Conservation (phyloP, 371 early-diverging fungal genomes). For the Circinella umbellata region DNA sequence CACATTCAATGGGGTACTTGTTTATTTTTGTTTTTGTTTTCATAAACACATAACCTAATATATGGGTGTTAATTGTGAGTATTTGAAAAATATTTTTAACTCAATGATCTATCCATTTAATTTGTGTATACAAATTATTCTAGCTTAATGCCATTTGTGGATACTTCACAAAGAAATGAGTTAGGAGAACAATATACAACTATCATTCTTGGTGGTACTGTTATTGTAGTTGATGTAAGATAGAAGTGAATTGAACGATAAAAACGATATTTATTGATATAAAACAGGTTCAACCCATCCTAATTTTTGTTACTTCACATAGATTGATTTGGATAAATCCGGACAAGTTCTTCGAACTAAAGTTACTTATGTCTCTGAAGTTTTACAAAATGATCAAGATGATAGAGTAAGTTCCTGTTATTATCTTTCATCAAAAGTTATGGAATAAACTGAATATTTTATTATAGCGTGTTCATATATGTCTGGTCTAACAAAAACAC, state of each 20-base stretch:
- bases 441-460: too few relatives aligned
- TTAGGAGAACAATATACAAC: conserved; percentile 51
- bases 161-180: conserved; percentile 48
- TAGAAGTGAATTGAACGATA: background rate
- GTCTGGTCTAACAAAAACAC: background rate
- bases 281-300: background rate
- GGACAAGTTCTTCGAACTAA: conserved; percentile 53
- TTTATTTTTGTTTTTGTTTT: background rate
- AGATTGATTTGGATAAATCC: conserved; percentile 63
- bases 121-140: background rate
- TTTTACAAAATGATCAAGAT: conserved; percentile 54
- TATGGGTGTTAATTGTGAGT: too few relatives aligned
- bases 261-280: background rate
- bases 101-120: background rate
- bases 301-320: conserved; percentile 13
- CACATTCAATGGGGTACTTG: conserved; percentile 47
- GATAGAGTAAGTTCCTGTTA: conserved; percentile 37
- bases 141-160: conserved; percentile 58
- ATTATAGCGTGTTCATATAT: background rate
- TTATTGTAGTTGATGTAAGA: conserved; percentile 66
- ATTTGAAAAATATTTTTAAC: background rate
- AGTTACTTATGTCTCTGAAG: conserved; percentile 62
- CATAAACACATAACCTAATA: too few relatives aligned
- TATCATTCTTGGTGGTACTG: conserved; percentile 60
- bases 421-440: background rate